phyloP scores from a whole-genome alignment of 139 green algal species.

The Chlorella sp. region DNA sequence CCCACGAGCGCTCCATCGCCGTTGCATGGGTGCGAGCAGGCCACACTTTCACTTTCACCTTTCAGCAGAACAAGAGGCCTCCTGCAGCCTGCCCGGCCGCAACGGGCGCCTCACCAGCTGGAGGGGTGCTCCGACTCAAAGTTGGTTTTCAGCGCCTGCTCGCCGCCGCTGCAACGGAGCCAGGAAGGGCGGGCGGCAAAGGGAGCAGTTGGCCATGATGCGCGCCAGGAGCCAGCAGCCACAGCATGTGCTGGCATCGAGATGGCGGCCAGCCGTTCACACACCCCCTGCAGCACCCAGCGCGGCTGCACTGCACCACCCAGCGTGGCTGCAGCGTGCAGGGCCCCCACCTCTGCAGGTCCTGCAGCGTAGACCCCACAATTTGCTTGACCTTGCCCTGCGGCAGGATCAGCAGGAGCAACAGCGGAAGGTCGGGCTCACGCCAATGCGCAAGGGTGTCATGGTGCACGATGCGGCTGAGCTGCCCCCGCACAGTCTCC shows the following conservation, averaged over 20 bases:
- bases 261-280: no score
- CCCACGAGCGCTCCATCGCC: no score
- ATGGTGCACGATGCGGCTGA: no score
- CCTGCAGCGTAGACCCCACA: constrained; percentile 92
- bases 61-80: no score
- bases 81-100: no score
- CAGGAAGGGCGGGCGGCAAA: neutral
- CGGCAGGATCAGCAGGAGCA: neutral
- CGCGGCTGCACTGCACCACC: neutral
- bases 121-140: constrained; percentile 90
- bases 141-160: constrained; percentile 84
- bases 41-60: no score
- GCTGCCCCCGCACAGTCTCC: neutral
- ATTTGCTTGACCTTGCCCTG: constrained; percentile 99
- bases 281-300: neutral
- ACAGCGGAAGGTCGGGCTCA: no score
- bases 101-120: constrained; percentile 43
- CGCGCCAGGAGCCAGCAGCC: neutral
- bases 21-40: no score
- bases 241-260: neutral
- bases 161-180: constrained; percentile 14
- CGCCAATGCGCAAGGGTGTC: neutral
- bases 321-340: neutral
- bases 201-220: neutral
- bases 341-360: constrained; percentile 61